Percentiles rank a stretch among this genome's conserved stretches.
Evolutionary conservation across 257 asterid genomes (phyloP).

Genomic region (Nicotiana otophora): DNA sequence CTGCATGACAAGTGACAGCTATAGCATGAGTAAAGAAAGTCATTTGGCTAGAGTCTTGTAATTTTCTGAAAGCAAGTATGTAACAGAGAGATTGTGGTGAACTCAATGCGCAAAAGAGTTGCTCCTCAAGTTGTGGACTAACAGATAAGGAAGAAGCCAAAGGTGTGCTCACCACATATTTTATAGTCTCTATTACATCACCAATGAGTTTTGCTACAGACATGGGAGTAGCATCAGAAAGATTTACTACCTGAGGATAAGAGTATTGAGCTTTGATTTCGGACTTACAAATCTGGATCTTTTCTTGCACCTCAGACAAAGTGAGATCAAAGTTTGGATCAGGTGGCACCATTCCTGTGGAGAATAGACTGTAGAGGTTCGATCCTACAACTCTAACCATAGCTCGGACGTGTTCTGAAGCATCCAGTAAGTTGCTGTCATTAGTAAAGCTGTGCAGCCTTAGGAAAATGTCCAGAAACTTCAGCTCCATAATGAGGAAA

Average conservation of each 20-base stretch:
- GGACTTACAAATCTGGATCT: background rate
- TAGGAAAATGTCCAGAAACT: background rate
- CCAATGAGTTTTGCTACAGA: no score
- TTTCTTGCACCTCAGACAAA: background rate
- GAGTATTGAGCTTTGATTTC: background rate
- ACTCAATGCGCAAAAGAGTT: background rate
- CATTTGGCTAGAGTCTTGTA: background rate
- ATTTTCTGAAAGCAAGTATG: background rate
- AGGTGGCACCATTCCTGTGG: background rate
- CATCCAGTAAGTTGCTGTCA: background rate
- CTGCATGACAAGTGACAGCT: background rate
- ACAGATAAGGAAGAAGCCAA: background rate
- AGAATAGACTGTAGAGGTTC: background rate
- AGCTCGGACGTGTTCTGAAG: background rate
- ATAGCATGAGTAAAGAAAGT: background rate
- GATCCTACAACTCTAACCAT: background rate
- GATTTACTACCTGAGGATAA: background rate
- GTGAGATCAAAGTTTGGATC: no score
- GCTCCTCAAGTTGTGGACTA: background rate
- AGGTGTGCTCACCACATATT: background rate
- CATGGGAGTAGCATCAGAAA: background rate
- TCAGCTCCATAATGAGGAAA: background rate
- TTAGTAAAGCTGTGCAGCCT: background rate
- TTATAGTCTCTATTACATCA: background rate
- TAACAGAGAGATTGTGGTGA: background rate